These are phyloP conservation scores for Plantago elongata DNA, from an alignment of 257 asterid species.

Conservation along the genomic window DNA sequence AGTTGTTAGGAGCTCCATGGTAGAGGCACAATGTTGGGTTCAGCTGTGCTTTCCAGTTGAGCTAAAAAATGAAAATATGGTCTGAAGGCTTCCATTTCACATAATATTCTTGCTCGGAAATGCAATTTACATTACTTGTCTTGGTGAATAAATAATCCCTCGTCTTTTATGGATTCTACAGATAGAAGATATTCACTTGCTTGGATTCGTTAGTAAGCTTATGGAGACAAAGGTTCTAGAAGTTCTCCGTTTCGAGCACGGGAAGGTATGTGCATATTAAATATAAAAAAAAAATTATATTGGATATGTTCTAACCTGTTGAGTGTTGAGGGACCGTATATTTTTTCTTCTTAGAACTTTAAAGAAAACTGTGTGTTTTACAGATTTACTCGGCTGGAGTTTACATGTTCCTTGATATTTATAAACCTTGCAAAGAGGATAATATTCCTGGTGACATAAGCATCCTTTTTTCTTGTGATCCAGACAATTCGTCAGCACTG, in stretches of 20 bases:
- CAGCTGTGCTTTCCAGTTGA: constrained; percentile 93
- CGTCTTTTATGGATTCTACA: constrained; percentile 23
- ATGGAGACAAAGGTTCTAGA: constrained; percentile 84
- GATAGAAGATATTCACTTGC: constrained; percentile 88
- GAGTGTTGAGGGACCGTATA: not conserved
- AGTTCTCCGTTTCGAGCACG: constrained; percentile 89
- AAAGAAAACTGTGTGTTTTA: constrained; percentile 16
- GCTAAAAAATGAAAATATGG: constrained; percentile 77
- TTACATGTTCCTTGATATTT: constrained; percentile 91
- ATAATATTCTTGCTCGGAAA: constrained; percentile 13
- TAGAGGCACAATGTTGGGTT: constrained; percentile 94
- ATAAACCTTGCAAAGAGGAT: constrained; percentile 81
- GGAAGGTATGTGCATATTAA: constrained; percentile 56
- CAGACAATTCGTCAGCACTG: constrained; percentile 75
- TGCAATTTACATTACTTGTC: constrained; percentile 1
- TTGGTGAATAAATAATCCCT: constrained; percentile 7
- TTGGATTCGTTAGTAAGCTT: constrained; percentile 89
- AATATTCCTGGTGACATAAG: constrained; percentile 86
- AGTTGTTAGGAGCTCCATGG: constrained; percentile 90
- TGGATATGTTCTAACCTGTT: not conserved
- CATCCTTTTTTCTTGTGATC: constrained; percentile 87
- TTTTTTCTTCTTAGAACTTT: not conserved
- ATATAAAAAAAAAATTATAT: no score
- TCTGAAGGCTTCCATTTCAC: constrained; percentile 19
- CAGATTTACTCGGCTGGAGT: constrained; percentile 96